phyloP scores from a whole-genome alignment of 768 basidiomycete species.

The Peribolospora kevripleyi region DNA sequence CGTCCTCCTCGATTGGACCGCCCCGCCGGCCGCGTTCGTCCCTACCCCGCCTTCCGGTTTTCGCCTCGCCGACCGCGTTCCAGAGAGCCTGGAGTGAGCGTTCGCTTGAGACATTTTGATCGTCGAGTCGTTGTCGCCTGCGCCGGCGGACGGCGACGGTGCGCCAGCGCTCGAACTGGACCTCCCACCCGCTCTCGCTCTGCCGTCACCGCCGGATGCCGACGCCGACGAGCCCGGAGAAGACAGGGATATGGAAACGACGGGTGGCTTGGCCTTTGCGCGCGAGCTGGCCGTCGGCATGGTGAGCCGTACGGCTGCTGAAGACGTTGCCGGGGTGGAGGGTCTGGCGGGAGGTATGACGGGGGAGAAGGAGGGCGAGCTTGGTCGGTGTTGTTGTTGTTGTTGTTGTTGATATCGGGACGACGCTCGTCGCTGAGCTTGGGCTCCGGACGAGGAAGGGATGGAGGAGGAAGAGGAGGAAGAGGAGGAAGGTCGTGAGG shows the following conservation, averaged over 20 bases:
- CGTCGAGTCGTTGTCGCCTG: too few relatives aligned
- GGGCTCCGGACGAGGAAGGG: too few relatives aligned
- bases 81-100: background rate
- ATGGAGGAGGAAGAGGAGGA: too few relatives aligned
- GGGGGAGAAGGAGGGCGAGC: background rate
- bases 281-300: conserved; percentile 5
- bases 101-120: too few relatives aligned
- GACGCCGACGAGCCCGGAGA: too few relatives aligned
- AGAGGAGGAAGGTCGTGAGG: too few relatives aligned
- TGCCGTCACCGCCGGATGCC: background rate
- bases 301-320: conserved; percentile 2
- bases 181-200: background rate
- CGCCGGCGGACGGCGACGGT: too few relatives aligned
- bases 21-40: background rate
- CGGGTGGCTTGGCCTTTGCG: background rate
- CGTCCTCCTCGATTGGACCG: conserved; percentile 1
- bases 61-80: background rate
- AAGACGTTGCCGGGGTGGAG: background rate
- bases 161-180: too few relatives aligned
- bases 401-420: too few relatives aligned
- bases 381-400: too few relatives aligned
- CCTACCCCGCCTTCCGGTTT: background rate
- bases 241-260: background rate
- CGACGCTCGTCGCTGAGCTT: too few relatives aligned
- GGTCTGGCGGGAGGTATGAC: conserved; percentile 1